Percentiles rank a stretch among this genome's conserved stretches.
These are phyloP conservation scores for Populus deltoides DNA, from an alignment of 345 rosid species.

Conservation along the genomic window DNA sequence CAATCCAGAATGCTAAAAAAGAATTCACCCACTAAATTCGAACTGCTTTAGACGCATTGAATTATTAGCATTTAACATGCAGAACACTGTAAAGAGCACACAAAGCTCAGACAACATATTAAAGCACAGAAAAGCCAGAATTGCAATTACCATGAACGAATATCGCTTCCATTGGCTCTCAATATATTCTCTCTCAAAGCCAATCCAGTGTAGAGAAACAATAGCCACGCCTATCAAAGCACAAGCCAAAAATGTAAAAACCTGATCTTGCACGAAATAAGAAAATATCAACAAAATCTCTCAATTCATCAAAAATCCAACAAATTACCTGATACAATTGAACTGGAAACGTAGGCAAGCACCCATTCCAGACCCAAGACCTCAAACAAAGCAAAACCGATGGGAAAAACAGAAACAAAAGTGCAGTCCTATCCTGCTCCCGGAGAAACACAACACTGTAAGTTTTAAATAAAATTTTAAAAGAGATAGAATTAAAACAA, in stretches of 20 bases:
- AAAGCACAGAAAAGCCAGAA: neutral
- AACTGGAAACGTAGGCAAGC: slow-evolving; percentile 94
- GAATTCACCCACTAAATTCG: neutral
- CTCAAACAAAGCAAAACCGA: slow-evolving; percentile 64
- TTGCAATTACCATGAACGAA: slow-evolving; percentile 82
- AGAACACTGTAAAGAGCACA: neutral
- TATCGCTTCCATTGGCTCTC: slow-evolving; percentile 96
- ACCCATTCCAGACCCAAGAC: slow-evolving; percentile 82
- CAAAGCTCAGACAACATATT: neutral
- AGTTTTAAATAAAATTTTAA: neutral
- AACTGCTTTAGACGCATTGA: neutral
- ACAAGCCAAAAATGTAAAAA: neutral
- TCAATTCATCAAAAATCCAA: neutral
- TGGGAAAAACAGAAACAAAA: slow-evolving; percentile 88
- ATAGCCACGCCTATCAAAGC: slow-evolving; percentile 70
- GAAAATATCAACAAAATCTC: neutral
- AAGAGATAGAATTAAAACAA: neutral
- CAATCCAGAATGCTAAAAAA: neutral
- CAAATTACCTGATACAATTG: slow-evolving; percentile 77
- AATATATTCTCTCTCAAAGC: slow-evolving; percentile 90
- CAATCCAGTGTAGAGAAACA: slow-evolving; percentile 95
- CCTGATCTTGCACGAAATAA: neutral
- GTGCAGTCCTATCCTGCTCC: slow-evolving; percentile 92
- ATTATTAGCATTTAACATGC: neutral
- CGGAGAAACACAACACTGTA: slow-evolving; percentile 6